These are phyloP conservation scores for Harringtonia aguacate DNA, from an alignment of 2,329 filamentous ascomycete genomes.

Conservation along the genomic window DNA sequence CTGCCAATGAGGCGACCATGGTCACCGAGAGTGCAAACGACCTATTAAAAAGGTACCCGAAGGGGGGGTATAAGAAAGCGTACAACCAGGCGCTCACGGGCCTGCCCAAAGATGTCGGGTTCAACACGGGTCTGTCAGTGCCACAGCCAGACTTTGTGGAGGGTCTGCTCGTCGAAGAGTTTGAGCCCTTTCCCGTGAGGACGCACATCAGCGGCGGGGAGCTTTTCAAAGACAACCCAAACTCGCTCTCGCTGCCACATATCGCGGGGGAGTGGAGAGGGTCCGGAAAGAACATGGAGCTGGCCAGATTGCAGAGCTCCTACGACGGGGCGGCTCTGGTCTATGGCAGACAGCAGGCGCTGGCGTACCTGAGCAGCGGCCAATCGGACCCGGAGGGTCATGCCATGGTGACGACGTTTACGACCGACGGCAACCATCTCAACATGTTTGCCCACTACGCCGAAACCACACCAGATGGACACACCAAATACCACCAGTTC, in stretches of 20 bases:
- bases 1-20: constrained; percentile 11
- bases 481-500: constrained; percentile 15
- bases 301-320: constrained; percentile 5
- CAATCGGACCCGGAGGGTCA: constrained; percentile 11
- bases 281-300: constrained; percentile 5
- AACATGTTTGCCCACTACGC: constrained; percentile 18
- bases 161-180: constrained; percentile 12
- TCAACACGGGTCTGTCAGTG: constrained; percentile 18
- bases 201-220: constrained; percentile 9
- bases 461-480: neutral
- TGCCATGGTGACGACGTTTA: constrained; percentile 16
- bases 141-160: constrained; percentile 19
- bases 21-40: constrained; percentile 2
- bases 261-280: constrained; percentile 17
- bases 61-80: constrained; percentile 3
- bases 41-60: constrained; percentile 13
- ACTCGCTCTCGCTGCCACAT: constrained; percentile 17
- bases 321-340: constrained; percentile 18
- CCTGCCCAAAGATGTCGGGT: constrained; percentile 16
- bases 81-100: constrained; percentile 12
- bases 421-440: constrained; percentile 15
- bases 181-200: constrained; percentile 8
- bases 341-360: constrained; percentile 16
- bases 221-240: constrained; percentile 9
- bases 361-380: constrained; percentile 11